Base-by-base conservation (phyloP, 306 rosid genomes). In the Canavalia gladiata region DNA sequence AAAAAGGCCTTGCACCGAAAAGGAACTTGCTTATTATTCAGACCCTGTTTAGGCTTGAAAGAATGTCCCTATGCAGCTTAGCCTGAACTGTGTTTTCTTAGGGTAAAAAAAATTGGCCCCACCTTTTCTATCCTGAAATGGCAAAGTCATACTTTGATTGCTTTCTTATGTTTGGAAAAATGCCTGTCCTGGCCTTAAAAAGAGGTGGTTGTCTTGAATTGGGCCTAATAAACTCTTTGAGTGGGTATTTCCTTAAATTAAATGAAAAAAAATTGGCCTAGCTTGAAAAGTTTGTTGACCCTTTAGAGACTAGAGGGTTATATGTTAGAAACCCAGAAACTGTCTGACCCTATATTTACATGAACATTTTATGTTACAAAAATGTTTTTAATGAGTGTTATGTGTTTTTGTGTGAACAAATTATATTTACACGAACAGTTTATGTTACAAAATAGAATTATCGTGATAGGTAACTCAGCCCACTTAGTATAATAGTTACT, bases 141-240 rank as follows among this genome's bases (percentile, higher is more conserved):
- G 4, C 51, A 46, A 9, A 10, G 4, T 72, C 65, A 54, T 72
- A 25, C 25, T 13, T 45, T 25, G 72, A 43, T 29, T 42, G 72
- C 72, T 50, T 49, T 70, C 75, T 50, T 34, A 54, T 64, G 25
- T 65, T 54, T 54, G 77, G 11, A 67, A 41, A 30, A 67, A 43
- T 42, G 72, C 34, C 10, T 39, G 12, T 65, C 12, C 2, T 41
- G 35, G 7, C 34, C 77, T 35, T 35, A 37, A 35, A 72, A 72
- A 31, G 46, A 25, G 8, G 52, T 37, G 12, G 49, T 45, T 64
- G 2, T 12, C 70, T n/a, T 64, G 29, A 63, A 35, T 2, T 6
- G 46, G 0, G 5, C 68, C 52, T 66, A 10, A 63, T 63, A 5
- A 63, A 41, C 33, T 1, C 12, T 66, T 42, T 25, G 54, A 43